phyloP scores from a whole-genome alignment of 176 grass and related monocot species.

The Paspalum vaginatum region DNA sequence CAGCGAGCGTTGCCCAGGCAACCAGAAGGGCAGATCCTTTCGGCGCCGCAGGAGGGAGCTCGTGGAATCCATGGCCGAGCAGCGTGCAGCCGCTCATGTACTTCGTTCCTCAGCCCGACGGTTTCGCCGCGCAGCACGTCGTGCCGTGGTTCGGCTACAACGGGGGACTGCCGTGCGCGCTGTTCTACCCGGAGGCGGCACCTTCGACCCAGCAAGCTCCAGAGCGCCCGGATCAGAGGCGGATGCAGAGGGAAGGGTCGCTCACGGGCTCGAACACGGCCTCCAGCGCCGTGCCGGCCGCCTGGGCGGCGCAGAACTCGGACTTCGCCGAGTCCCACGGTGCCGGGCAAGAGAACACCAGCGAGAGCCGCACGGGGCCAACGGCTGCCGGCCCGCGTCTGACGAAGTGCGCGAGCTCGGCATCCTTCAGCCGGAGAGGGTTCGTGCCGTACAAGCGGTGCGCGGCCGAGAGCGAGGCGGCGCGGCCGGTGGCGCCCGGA shows the following conservation, averaged over 20 bases:
- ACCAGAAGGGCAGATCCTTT: slow-evolving; percentile 6
- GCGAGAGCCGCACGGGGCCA: slow-evolving; percentile 2
- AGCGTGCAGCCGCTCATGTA: slow-evolving; percentile 57
- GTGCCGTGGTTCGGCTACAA: slow-evolving; percentile 49
- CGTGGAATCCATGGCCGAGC: slow-evolving; percentile 48
- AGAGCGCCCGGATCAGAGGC: slow-evolving; percentile 22
- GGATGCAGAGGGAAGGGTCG: slow-evolving; percentile 61
- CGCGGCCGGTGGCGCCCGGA: slow-evolving; percentile 10
- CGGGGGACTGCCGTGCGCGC: slow-evolving; percentile 38
- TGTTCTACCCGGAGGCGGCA: slow-evolving; percentile 49
- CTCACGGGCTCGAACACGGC: slow-evolving; percentile 65
- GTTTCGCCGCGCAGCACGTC: slow-evolving; percentile 28
- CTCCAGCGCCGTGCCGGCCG: slow-evolving; percentile 21
- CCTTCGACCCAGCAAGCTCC: slow-evolving; percentile 22
- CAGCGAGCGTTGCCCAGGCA: background rate
- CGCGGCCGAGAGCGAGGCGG: slow-evolving; percentile 47
- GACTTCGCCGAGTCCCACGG: slow-evolving; percentile 41
- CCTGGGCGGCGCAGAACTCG: slow-evolving; percentile 26
- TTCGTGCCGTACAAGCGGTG: slow-evolving; percentile 75
- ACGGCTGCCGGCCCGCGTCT: background rate
- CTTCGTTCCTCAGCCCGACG: slow-evolving; percentile 40
- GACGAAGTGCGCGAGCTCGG: slow-evolving; percentile 37
- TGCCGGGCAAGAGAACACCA: slow-evolving; percentile 17
- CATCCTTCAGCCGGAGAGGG: slow-evolving; percentile 47
- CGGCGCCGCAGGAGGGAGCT: slow-evolving; percentile 17